Evolutionary conservation across 257 asterid species (phyloP).

Genomic region (Prunella vulgaris): DNA sequence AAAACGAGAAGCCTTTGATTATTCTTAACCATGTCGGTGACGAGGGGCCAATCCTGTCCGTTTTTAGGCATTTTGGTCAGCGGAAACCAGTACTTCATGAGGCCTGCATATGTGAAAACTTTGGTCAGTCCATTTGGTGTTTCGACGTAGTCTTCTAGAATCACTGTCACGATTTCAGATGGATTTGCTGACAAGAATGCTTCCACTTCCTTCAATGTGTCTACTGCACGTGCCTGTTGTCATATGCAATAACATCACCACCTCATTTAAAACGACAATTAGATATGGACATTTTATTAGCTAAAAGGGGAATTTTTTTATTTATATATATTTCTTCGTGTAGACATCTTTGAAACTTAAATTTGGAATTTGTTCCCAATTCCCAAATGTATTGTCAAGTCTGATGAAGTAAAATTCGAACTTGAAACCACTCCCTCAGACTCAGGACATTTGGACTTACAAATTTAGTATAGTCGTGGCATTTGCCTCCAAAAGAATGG

Average conservation of each 20-base stretch:
- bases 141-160: constrained; percentile 77
- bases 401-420: too few species aligned
- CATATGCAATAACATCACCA: not conserved
- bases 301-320: too few species aligned
- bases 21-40: constrained; percentile 53
- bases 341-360: too few species aligned
- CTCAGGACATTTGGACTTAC: constrained; percentile 21
- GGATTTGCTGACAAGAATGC: constrained; percentile 62
- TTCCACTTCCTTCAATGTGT: constrained; percentile 61
- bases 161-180: constrained; percentile 73
- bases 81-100: constrained; percentile 77
- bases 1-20: constrained; percentile 73
- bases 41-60: constrained; percentile 79
- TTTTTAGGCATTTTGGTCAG: constrained; percentile 64
- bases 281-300: not conserved
- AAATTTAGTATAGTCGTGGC: constrained; percentile 72
- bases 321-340: too few species aligned
- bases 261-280: too few species aligned
- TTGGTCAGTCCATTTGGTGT: constrained; percentile 66
- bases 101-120: constrained; percentile 60
- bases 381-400: too few species aligned
- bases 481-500: constrained; percentile 77
- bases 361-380: too few species aligned
- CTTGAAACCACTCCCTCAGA: too few species aligned
- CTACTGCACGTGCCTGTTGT: constrained; percentile 49